phyloP scores from a whole-genome alignment of 2,329 filamentous ascomycete species.

The Xylaria sp. region DNA sequence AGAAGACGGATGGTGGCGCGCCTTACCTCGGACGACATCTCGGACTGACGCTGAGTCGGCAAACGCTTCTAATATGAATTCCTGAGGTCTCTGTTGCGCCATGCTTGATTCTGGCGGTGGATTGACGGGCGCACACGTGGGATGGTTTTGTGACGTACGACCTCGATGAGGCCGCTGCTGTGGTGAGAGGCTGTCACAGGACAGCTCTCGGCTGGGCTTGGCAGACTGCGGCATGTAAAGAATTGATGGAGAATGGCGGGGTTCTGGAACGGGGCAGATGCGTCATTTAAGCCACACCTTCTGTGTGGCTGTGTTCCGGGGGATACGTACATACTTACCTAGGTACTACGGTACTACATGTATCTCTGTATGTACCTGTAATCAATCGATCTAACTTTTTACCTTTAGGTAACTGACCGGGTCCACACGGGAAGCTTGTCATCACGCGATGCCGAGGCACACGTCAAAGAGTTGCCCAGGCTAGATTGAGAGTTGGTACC shows the following conservation, averaged over 20 bases:
- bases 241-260: constrained; percentile 35
- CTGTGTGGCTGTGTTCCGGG: constrained; percentile 14
- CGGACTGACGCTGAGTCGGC: constrained; percentile 89
- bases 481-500: neutral
- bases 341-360: neutral
- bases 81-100: constrained; percentile 71
- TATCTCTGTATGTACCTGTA: neutral
- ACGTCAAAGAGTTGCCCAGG: constrained; percentile 37
- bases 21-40: constrained; percentile 88
- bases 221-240: constrained; percentile 18
- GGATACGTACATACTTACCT: too few species aligned
- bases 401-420: too few species aligned
- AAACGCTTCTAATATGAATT: constrained; percentile 94
- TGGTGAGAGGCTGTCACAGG: constrained; percentile 24
- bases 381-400: neutral
- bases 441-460: constrained; percentile 49
- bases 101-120: constrained; percentile 47
- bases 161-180: constrained; percentile 27
- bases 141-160: constrained; percentile 19
- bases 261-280: constrained; percentile 30
- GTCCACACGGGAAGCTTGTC: constrained; percentile 13
- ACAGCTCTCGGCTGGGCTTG: constrained; percentile 26
- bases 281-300: constrained; percentile 46
- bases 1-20: constrained; percentile 13
- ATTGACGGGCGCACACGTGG: neutral